Base-by-base conservation (phyloP, 768 basidiomycete genomes). In the Lyophyllum decastes region DNA sequence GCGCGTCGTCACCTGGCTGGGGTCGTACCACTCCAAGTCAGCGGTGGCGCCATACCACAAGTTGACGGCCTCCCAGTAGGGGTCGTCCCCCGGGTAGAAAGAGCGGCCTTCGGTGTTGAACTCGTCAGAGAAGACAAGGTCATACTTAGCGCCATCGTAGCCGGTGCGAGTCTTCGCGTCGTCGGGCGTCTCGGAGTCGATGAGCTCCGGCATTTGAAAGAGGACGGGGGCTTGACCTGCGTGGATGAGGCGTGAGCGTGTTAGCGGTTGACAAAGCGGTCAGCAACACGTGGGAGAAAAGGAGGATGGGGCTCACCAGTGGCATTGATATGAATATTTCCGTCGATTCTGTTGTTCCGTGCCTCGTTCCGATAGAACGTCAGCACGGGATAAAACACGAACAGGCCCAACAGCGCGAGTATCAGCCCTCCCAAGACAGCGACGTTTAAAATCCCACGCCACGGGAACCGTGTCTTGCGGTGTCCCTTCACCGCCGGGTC, bases 1-100 rank as follows among this genome's bases (percentile, higher is more conserved):
- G 25, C 76, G 68, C 8, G 92, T 94, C 2, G 83, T 86, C 46
- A 89, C 68, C 65, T 88, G 86, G 12, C 68, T 65, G 0, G 89
- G 85, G 64, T 88, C 85, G 64, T 92, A 93, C 88, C 88, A 91
- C 67, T 92, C 90, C 54, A 83, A 56, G 66, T 93, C 90, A 2
- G 63, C 73, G 0, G 90, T 92, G 6, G 80, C 77, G 59, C 86
- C 82, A 63, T 92, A 92, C 84, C 90, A 90, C 6, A 88, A 64
- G 62, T 88, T 82, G 9, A 77, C 85, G 0, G 85, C 88, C 72
- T 90, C 88, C 88, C 87, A 89, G 68, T 71, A 87, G 0, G 85
- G 83, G 59, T 87, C 87, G 67, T 88, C 85, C 41, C 85, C 88
- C 69, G 61, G 52, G 35, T 57, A 62, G 12, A 62, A 17, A 73